Evolutionary conservation across 2,329 filamentous ascomycete species (phyloP).

Genomic region (Fusarium brachygibbosum): DNA sequence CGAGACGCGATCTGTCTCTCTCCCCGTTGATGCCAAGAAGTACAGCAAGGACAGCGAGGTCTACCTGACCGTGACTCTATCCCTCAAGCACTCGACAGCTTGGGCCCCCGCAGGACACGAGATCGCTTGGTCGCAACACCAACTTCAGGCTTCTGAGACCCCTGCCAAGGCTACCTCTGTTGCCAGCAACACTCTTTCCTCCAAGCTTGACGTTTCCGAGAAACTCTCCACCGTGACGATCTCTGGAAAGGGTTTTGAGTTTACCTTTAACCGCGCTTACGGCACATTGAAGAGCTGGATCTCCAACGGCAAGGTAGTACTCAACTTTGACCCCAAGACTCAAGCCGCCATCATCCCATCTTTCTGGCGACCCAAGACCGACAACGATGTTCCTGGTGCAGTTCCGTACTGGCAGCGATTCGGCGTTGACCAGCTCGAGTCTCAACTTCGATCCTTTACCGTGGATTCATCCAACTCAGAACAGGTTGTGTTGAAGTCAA

Average conservation of each 20-base stretch:
- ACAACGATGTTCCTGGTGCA: conserved; percentile 71
- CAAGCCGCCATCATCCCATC: conserved; percentile 58
- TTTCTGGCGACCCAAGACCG: conserved; percentile 75
- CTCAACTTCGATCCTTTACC: conserved; percentile 60
- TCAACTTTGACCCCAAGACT: conserved; percentile 54
- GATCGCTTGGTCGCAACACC: conserved; percentile 67
- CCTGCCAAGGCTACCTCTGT: neutral
- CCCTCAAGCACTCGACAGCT: conserved; percentile 56
- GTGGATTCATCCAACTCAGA: conserved; percentile 57
- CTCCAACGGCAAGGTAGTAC: conserved; percentile 52
- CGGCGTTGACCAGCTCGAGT: conserved; percentile 62
- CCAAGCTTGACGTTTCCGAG: conserved; percentile 43
- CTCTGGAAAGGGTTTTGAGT: conserved; percentile 51
- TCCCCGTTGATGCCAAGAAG: conserved; percentile 50
- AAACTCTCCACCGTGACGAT: conserved; percentile 22
- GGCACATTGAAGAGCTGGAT: conserved; percentile 61
- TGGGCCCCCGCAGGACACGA: conserved; percentile 69
- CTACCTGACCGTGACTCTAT: conserved; percentile 62
- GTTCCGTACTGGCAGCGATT: conserved; percentile 70
- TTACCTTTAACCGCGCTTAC: conserved; percentile 61
- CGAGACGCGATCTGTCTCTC: conserved; percentile 51
- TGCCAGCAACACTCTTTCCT: conserved; percentile 24
- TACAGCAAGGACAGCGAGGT: conserved; percentile 55
- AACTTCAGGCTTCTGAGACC: conserved; percentile 47
- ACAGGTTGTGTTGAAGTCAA: conserved; percentile 66